Evolutionary conservation across 257 asterid species (phyloP).

Genomic region (Solanum sejunctum): DNA sequence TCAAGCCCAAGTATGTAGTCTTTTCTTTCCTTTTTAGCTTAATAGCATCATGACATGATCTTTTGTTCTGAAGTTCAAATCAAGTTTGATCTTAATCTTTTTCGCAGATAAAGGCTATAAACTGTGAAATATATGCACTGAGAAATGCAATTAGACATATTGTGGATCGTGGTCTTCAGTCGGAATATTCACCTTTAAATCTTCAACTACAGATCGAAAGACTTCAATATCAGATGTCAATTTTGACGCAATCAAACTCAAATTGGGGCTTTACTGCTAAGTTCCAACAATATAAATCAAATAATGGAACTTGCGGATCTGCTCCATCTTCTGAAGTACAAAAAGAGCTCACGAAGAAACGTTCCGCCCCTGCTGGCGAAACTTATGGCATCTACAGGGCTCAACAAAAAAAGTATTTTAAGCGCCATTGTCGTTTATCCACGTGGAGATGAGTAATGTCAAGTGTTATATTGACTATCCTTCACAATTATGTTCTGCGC

Average conservation of each 20-base stretch:
- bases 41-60: background rate
- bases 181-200: slow-evolving; percentile 3
- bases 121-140: background rate
- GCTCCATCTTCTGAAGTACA: background rate
- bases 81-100: background rate
- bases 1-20: background rate
- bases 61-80: background rate
- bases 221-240: background rate
- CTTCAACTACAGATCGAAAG: background rate
- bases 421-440: background rate
- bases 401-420: background rate
- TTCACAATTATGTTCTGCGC: background rate
- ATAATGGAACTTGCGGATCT: background rate
- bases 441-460: background rate
- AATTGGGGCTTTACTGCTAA: background rate
- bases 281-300: background rate
- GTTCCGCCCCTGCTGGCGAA: background rate
- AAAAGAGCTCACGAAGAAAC: background rate
- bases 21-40: background rate
- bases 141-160: background rate
- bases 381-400: background rate
- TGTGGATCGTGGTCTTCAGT: slow-evolving; percentile 3
- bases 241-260: background rate
- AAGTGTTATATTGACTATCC: background rate
- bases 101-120: background rate